Conservation (phyloP, 2,329 filamentous ascomycete species). For the Dactylellina sp. region DNA sequence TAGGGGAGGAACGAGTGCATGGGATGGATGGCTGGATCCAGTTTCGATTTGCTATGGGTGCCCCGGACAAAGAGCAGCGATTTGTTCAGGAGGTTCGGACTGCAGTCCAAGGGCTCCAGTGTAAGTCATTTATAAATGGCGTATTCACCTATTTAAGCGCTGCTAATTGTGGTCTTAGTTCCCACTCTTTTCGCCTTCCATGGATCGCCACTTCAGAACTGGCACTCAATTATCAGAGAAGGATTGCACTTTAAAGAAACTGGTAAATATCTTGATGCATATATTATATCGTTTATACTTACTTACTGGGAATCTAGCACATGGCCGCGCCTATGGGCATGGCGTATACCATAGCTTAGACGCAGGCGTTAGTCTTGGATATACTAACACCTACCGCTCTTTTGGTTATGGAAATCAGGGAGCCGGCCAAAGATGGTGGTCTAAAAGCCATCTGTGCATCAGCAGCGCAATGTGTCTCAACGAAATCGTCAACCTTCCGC, state of each 20-base stretch:
- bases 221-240: conserved; percentile 88
- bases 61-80: conserved; percentile 83
- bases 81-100: conserved; percentile 74
- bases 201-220: conserved; percentile 79
- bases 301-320: conserved; percentile 49
- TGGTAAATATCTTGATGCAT: conserved; percentile 4
- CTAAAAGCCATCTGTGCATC: conserved; percentile 74
- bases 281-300: not conserved
- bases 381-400: conserved; percentile 38
- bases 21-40: conserved; percentile 78
- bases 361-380: conserved; percentile 70
- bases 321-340: conserved; percentile 80
- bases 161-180: conserved; percentile 62
- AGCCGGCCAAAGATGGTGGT: conserved; percentile 69
- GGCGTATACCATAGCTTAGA: conserved; percentile 82
- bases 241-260: conserved; percentile 78
- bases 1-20: conserved; percentile 68
- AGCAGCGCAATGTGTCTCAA: conserved; percentile 77
- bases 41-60: conserved; percentile 88
- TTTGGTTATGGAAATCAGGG: conserved; percentile 62
- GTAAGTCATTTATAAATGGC: not conserved
- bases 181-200: conserved; percentile 89
- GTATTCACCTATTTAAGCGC: conserved; percentile 61
- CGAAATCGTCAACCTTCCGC: conserved; percentile 82
- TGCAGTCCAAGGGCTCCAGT: conserved; percentile 46